These are phyloP conservation scores for Amauroascus verrucosus DNA, from an alignment of 2,329 filamentous ascomycete genomes.

Conservation along the genomic window DNA sequence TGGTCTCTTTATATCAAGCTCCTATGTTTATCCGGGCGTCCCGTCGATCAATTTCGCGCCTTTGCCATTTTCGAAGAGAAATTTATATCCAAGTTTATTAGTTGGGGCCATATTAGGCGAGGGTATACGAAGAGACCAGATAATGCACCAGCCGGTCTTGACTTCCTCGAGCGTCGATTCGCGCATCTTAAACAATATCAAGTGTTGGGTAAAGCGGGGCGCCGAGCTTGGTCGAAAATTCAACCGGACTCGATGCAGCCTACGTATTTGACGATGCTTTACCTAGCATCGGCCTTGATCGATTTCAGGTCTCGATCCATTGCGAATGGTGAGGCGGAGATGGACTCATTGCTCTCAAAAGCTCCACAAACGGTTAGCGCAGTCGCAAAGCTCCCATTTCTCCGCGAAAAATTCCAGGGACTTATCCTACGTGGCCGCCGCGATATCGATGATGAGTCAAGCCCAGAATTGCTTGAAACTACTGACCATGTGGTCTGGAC, in stretches of 20 bases:
- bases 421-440: constrained; percentile 25
- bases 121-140: constrained; percentile 26
- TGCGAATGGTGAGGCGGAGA: constrained; percentile 23
- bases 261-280: constrained; percentile 36
- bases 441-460: not conserved
- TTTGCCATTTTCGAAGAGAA: constrained; percentile 64
- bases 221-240: constrained; percentile 28
- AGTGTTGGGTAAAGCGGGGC: constrained; percentile 26
- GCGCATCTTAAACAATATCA: constrained; percentile 18
- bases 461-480: constrained; percentile 8
- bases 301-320: constrained; percentile 30
- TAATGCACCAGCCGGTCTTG: constrained; percentile 23
- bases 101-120: constrained; percentile 48
- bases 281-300: constrained; percentile 33
- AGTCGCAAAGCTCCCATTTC: constrained; percentile 31
- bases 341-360: constrained; percentile 22
- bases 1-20: constrained; percentile 70
- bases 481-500: constrained; percentile 26
- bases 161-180: constrained; percentile 25
- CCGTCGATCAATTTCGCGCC: constrained; percentile 47
- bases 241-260: constrained; percentile 35
- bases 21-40: constrained; percentile 51
- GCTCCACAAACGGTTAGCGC: constrained; percentile 31
- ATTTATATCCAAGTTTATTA: constrained; percentile 69
- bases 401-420: constrained; percentile 34